Evolutionary conservation across 2,329 filamentous ascomycete species (phyloP), one percentile per base, ranked within the genome.

Genomic region (Xylariaceae sp.): DNA sequence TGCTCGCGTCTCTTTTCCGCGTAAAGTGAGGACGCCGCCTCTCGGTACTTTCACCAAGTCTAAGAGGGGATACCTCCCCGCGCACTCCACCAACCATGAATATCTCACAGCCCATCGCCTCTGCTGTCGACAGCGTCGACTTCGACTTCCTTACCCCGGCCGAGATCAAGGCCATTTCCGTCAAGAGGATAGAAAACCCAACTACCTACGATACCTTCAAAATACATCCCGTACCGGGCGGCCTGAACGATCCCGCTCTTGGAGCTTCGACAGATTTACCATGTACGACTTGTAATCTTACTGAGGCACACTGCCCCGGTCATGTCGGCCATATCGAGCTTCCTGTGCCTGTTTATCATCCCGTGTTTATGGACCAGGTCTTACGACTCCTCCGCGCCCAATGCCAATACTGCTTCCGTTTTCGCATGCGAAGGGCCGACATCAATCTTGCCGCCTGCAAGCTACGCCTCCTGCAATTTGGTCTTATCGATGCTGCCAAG

Each of bases 301-400:
- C 80, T 52, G 80, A 80, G 41, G 74, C 79, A 53, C 76, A 76
- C 49, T 98, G 93, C 57, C 87, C 90, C 5, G 93, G 93, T 37
- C 93, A 98, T 65, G 76, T 83, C 39, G 93, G 92, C 33, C 92
- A 98, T 56, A 94, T 98, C 57, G 87, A 95, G 50, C 78, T 98
- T 10, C 89, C 92, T 11, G 82, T 89, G 10, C 86, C 85, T 29
- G 85, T 95, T 33, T 98, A 96, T 58, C 90, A 98, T 59, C 86
- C 90, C n/a, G 83, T 88, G 2, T 96, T 95, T 54, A 83, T 98
- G 69, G 89, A 95, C 55, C 89, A 95, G 58, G 75, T 89, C 33
- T 75, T 93, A 43, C 81, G 85, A 28, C 69, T 98, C 29, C 71
- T 98, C 14, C 80, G 88, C 48, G 83, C 86, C 34, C 83, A 90